Base-by-base conservation (phyloP, 2,329 filamentous ascomycete genomes). In the Penicillium occitanis region DNA sequence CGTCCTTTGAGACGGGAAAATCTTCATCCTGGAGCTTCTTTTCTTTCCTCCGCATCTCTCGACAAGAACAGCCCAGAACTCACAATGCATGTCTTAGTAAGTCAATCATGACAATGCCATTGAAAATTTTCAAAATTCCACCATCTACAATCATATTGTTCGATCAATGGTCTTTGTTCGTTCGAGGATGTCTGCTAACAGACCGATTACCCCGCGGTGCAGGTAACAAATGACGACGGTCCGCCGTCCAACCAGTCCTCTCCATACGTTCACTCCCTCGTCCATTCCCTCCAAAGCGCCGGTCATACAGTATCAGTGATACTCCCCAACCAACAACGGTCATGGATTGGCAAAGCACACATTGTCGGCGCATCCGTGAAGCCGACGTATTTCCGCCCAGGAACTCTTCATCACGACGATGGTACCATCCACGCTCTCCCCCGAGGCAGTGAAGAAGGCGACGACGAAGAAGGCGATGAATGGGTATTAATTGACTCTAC, bases 281-380 rank as follows among this genome's bases (percentile, higher is more conserved):
- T 93, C 51, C 82, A 87, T 68, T 85, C 86, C 63, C 88, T 95
- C 61, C 88, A 92, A 76, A 79, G 83, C 65, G 88, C 90, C 37
- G 93, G 93, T 7, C 94, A 97, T 79, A 85, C 82, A n/a, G 92
- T 98, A 68, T 96, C 92, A 7, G 93, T 99, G 60, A 90, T 95
- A 69, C 87, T 99, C 14, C 95, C 95, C 1, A 88, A 97, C 77
- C 90, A 89, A 6, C 95, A 99, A 80, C 89, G 94, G 69, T 97
- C 93, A 65, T 99, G 95, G 95, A 98, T 99, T 73, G 93, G 93
- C 72, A 99, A 99, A 83, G 95, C 95, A 2, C 95, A 98, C 79
- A 91, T 98, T 74, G 93, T 98, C 73, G 93, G 93, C 65, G 90
- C 94, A 77, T 91, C 91, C 10, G 87, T 96, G 68, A 92, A 90